Evolutionary conservation across 176 grass and related monocot genomes (phyloP).

Genomic region (Avena insularis): DNA sequence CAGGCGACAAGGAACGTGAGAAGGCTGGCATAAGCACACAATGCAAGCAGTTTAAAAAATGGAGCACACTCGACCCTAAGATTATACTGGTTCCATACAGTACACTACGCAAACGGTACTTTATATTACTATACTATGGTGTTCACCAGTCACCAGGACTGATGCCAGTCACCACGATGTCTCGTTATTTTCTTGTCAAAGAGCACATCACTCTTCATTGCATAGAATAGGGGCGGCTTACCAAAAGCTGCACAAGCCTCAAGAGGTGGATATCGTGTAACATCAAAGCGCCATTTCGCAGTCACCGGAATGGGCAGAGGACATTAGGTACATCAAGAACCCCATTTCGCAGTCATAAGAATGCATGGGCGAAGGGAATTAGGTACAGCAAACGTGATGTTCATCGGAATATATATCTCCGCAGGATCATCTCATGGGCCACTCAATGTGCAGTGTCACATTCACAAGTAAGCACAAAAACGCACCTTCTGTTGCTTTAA

Average conservation of each 20-base stretch:
- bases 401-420: neutral
- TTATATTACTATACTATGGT: neutral
- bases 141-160: neutral
- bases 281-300: slow-evolving; percentile 28
- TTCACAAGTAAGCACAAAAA: slow-evolving; percentile 45
- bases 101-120: neutral
- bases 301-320: slow-evolving; percentile 27
- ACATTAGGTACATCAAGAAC: slow-evolving; percentile 38
- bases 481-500: slow-evolving; percentile 24
- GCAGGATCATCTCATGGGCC: slow-evolving; percentile 9
- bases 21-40: neutral
- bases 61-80: neutral
- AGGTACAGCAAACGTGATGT: slow-evolving; percentile 35
- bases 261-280: slow-evolving; percentile 28
- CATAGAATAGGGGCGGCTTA: slow-evolving; percentile 14
- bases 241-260: slow-evolving; percentile 39
- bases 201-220: neutral
- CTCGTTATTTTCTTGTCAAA: slow-evolving; percentile 8
- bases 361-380: slow-evolving; percentile 28
- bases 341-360: slow-evolving; percentile 31
- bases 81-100: neutral
- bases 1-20: neutral
- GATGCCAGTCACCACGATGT: neutral
- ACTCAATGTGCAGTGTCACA: slow-evolving; percentile 20
- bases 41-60: neutral